A percentile compares a stretch with the other conserved stretches of the same genome.
Evolutionary conservation across 1,284 basidiomycete genomes (phyloP).

Genomic region (Puccinia brachypodii): DNA sequence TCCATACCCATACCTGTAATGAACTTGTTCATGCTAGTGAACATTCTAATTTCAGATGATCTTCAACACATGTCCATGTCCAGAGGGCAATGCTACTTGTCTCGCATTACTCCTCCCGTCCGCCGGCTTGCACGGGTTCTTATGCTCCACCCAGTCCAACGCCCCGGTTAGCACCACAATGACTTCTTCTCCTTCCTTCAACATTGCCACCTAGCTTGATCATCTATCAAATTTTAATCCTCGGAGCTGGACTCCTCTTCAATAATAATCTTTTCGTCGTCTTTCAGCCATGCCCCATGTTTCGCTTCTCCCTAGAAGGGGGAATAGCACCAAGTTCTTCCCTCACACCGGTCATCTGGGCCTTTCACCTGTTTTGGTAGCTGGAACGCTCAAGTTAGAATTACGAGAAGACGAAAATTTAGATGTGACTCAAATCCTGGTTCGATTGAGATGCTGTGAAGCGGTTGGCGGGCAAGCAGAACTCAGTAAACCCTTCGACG

Average conservation of each 20-base stretch:
- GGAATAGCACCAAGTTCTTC: conserved; percentile 69
- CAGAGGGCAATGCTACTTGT: neutral
- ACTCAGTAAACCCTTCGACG: neutral
- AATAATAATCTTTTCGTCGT: neutral
- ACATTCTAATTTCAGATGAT: neutral
- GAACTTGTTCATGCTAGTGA: neutral
- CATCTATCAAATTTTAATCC: neutral
- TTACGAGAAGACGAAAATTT: conserved; percentile 67
- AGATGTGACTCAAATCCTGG: conserved; percentile 65
- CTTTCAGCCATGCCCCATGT: conserved; percentile 52
- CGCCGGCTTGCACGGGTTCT: no score
- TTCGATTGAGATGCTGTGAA: conserved; percentile 76
- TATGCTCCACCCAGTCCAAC: no score
- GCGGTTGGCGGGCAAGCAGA: conserved; percentile 60
- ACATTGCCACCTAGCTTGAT: neutral
- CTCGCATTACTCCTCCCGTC: no score
- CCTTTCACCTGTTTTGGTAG: conserved; percentile 72
- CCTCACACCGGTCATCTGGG: conserved; percentile 74
- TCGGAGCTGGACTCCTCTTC: neutral
- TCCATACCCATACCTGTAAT: neutral
- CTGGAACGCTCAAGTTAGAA: conserved; percentile 71
- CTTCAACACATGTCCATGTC: no score
- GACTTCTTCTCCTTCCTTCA: neutral
- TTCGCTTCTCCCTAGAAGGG: conserved; percentile 58
- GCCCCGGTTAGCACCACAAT: no score